Evolutionary conservation across 1,284 basidiomycete genomes (phyloP).

Genomic region (Microbotryum intermedium): DNA sequence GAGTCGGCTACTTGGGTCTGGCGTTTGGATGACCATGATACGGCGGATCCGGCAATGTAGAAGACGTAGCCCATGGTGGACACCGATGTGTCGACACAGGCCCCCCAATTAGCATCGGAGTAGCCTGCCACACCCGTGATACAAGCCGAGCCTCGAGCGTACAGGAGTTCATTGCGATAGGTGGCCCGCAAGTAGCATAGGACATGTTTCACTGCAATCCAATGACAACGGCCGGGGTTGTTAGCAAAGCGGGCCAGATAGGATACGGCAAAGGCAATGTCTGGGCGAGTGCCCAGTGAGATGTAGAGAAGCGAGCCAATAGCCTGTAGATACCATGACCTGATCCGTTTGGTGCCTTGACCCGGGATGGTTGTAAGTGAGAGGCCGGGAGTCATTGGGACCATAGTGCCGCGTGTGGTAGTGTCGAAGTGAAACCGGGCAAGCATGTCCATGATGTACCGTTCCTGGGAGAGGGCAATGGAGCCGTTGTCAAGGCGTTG

Average conservation of each 20-base stretch:
- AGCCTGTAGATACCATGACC: conserved; percentile 4
- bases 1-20: conserved; percentile 38
- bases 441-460: conserved; percentile 41
- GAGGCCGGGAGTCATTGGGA: conserved; percentile 9
- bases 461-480: conserved; percentile 37
- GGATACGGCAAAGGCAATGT: conserved; percentile 36
- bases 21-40: too few species aligned
- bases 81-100: too few species aligned
- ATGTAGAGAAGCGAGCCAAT: conserved; percentile 39
- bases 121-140: background rate
- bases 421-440: conserved; percentile 23
- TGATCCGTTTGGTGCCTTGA: background rate
- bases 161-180: conserved; percentile 23
- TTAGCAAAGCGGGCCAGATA: conserved; percentile 35
- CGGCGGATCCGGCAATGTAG: too few species aligned
- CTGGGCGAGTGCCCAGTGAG: conserved; percentile 36
- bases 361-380: background rate
- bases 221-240: conserved; percentile 32
- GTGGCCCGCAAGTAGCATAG: conserved; percentile 38
- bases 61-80: too few species aligned
- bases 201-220: conserved; percentile 35
- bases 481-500: conserved; percentile 34
- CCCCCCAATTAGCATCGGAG: conserved; percentile 3
- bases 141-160: background rate
- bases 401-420: too few species aligned